A percentile compares a stretch with the other conserved stretches of the same genome.
phyloP scores from a whole-genome alignment of 129 eudicot species.

The Tagetes erecta region DNA sequence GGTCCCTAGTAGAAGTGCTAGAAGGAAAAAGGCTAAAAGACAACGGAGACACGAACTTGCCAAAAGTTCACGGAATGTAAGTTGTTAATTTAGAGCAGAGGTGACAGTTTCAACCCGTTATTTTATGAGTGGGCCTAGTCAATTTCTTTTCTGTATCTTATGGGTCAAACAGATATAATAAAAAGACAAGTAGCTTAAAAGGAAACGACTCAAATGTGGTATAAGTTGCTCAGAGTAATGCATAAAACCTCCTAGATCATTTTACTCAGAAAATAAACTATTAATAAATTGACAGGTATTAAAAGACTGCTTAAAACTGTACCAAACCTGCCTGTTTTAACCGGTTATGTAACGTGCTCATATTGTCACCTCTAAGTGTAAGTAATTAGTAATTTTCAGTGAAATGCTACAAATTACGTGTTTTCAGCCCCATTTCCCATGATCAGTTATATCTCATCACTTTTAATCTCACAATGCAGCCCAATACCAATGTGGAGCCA shows the following conservation, averaged over 20 bases:
- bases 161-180: background rate
- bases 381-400: background rate
- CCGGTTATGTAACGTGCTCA: background rate
- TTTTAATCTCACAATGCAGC: conserved; percentile 36
- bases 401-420: background rate
- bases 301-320: background rate
- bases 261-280: background rate
- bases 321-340: background rate
- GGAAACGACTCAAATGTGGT: background rate
- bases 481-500: conserved; percentile 36
- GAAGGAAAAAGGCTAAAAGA: conserved; percentile 75
- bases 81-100: background rate
- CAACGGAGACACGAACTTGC: conserved; percentile 58
- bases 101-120: background rate
- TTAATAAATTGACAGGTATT: background rate
- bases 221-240: background rate
- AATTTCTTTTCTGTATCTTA: background rate
- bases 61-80: conserved; percentile 45
- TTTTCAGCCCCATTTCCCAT: background rate
- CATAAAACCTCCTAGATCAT: conserved; percentile 3
- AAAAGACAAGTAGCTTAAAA: background rate
- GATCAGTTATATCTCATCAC: conserved; percentile 7
- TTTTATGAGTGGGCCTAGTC: background rate
- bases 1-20: conserved; percentile 86
- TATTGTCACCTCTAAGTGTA: background rate